Evolutionary conservation across 1,139 yeast genomes (phyloP), one percentile per base, ranked within the genome.

Genomic region (Candida tropicalis): DNA sequence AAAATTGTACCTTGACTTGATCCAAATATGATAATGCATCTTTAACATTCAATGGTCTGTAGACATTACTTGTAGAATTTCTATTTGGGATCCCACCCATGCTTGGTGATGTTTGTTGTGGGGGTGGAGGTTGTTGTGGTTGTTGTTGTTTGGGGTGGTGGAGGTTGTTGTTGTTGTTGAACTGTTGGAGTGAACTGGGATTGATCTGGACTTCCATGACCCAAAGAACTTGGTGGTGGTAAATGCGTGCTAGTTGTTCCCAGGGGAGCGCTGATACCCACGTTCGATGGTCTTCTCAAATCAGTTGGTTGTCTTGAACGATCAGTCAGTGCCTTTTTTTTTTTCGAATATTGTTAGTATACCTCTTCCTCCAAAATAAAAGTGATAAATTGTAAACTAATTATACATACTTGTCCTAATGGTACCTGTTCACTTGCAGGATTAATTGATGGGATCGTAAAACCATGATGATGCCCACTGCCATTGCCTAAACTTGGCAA

Each of bases 1-100:
- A 87, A 65, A 93, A 93, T 64, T 91, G 98, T 43, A 86, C 81
- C 63, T 95, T 95, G 47, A 93, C 99, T 66, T 90, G 97, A 62
- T 95, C 99, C 55, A 93, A 77, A 61, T 95, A 93, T 9, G 97
- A 84, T 52, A 93, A 74, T 2, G 99, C 99, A 65, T 93, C 99
- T 60, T 89, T 90, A 42, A 95, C 98, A 58, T 93, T 95, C 56
- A 93, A 73, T 2, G 97, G 97, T 53, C 97, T 79, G 66, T 89
- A 90, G 28, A 70, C 59, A 72, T 78, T 56, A 63, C 73, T 66
- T 5, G 75, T 63, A 22, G 75, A 57, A n/a, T 75, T 65, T 42
- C 78, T 59, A 52, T 71, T 73, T 27, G 77, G 75, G 18, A 70
- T 46, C 4, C 54, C 72, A 11, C 71, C 74, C 44, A 65, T 52